phyloP scores from a whole-genome alignment of 2,329 filamentous ascomycete genomes.

The Zymoseptoria brevis region DNA sequence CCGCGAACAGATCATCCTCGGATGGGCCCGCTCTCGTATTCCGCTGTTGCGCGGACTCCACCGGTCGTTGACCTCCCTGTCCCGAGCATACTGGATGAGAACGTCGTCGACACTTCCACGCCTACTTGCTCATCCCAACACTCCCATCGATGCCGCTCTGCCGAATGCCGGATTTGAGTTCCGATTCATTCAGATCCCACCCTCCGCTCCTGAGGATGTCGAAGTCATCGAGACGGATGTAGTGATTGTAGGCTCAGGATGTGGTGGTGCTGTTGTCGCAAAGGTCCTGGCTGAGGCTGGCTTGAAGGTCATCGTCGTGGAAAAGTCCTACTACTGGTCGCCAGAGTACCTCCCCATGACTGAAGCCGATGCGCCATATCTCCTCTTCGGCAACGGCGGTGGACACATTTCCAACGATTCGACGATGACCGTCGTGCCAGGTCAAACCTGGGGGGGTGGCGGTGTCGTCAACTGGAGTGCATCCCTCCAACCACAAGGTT shows the following conservation, averaged over 20 bases:
- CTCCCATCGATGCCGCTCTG: constrained; percentile 48
- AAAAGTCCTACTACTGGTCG: constrained; percentile 72
- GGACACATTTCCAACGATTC: constrained; percentile 44
- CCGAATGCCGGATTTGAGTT: constrained; percentile 47
- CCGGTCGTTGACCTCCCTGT: constrained; percentile 49
- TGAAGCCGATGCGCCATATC: constrained; percentile 49
- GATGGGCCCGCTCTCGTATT: constrained; percentile 54
- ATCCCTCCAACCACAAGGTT: constrained; percentile 60
- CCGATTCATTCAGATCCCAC: constrained; percentile 54
- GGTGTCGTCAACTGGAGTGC: constrained; percentile 82
- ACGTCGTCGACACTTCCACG: constrained; percentile 48
- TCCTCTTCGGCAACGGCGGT: constrained; percentile 65
- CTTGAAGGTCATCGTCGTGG: constrained; percentile 67
- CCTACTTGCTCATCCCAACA: constrained; percentile 51
- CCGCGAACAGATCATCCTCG: constrained; percentile 54
- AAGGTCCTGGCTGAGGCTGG: constrained; percentile 74
- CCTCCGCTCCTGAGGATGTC: constrained; percentile 30
- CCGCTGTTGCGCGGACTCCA: constrained; percentile 48
- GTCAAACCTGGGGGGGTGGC: constrained; percentile 73
- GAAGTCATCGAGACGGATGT: constrained; percentile 69
- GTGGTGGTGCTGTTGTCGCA: constrained; percentile 72
- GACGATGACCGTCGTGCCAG: constrained; percentile 55
- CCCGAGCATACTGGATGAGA: constrained; percentile 49
- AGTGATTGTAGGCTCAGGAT: constrained; percentile 78
- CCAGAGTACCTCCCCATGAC: constrained; percentile 67